Evolutionary conservation across 805 yeast species (phyloP).

Genomic region (Saturnispora diversa): DNA sequence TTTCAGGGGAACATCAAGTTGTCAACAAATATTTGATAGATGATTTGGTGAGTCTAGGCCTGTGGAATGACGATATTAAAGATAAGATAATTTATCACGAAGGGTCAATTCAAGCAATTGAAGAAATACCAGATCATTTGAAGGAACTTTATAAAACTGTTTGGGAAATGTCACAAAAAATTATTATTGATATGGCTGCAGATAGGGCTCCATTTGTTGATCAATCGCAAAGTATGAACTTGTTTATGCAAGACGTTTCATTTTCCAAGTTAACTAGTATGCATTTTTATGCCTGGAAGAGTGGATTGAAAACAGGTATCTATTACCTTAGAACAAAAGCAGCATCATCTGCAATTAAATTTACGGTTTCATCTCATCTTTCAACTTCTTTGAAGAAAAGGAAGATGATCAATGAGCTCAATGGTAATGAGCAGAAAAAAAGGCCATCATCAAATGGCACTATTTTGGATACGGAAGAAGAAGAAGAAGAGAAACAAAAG

Average conservation of each 20-base stretch:
- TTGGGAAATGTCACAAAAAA: conserved; percentile 90
- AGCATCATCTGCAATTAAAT: conserved; percentile 94
- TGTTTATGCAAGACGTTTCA: conserved; percentile 82
- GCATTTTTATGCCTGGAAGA: conserved; percentile 99
- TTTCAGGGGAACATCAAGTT: conserved; percentile 90
- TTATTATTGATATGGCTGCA: conserved; percentile 79
- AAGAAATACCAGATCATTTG: conserved; percentile 63
- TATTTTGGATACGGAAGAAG: conserved; percentile 1
- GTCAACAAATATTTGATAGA: conserved; percentile 80
- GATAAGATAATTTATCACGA: conserved; percentile 64
- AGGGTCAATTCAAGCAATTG: conserved; percentile 79
- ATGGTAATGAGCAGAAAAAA: too few relatives aligned
- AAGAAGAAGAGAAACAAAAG: background rate
- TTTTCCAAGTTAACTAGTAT: conserved; percentile 94
- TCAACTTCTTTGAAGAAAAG: background rate
- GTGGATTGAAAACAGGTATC: conserved; percentile 98
- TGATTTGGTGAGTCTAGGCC: conserved; percentile 72
- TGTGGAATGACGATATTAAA: conserved; percentile 79
- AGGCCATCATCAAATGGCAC: conserved; percentile 1
- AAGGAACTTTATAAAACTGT: conserved; percentile 85
- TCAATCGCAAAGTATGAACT: conserved; percentile 90
- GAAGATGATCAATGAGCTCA: background rate
- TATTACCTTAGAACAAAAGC: conserved; percentile 96
- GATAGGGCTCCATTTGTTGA: conserved; percentile 69
- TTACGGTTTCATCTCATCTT: conserved; percentile 38